phyloP scores from a whole-genome alignment of 306 rosid genomes.

The Luffa aegyptiaca region DNA sequence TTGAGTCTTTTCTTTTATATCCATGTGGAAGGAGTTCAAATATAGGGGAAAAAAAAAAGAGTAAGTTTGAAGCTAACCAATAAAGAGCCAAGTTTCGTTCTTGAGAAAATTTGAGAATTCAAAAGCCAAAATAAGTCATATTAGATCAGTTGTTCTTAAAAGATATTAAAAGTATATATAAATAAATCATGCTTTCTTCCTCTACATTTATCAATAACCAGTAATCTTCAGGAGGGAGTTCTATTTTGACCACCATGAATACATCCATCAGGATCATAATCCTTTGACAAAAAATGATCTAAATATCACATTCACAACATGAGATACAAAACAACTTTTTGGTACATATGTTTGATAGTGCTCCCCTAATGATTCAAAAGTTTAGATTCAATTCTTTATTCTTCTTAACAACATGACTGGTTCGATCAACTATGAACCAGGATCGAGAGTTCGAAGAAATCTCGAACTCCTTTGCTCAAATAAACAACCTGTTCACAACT shows the following conservation, averaged over 20 bases:
- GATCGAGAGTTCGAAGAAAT: background rate
- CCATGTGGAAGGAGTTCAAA: background rate
- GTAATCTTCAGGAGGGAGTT: background rate
- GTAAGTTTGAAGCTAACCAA: background rate
- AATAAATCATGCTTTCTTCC: background rate
- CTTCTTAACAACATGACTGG: background rate
- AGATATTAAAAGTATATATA: background rate
- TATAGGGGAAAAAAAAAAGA: background rate
- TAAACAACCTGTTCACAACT: background rate
- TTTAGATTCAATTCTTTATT: background rate
- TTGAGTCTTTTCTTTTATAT: background rate
- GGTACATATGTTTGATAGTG: background rate
- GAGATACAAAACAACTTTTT: background rate
- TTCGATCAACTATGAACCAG: background rate
- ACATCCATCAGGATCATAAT: too few relatives aligned
- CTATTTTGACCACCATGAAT: too few relatives aligned
- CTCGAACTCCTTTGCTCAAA: background rate
- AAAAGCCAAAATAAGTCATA: too few relatives aligned
- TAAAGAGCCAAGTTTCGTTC: too few relatives aligned
- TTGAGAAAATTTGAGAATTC: too few relatives aligned
- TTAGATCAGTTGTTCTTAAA: background rate
- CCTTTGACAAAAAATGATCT: background rate
- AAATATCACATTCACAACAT: background rate
- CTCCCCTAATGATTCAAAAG: background rate
- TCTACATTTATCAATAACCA: background rate